Conservation (phyloP, 116 monocot species). For the Papilionanthe hybrid region DNA sequence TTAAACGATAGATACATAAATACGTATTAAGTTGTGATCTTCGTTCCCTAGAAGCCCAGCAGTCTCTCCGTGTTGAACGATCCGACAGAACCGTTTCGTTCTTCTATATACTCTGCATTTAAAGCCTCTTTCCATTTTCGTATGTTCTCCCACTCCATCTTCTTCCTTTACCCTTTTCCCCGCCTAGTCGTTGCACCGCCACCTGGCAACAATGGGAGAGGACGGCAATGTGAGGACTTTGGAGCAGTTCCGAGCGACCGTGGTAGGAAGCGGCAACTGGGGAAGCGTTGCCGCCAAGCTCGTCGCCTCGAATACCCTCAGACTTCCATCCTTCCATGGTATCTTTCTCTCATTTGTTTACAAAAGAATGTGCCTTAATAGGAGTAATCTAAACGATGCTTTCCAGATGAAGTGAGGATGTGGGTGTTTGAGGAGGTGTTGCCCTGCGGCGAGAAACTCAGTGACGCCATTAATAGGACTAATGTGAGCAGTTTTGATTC, state of each 20-base stretch:
- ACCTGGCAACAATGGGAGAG: slow-evolving; percentile 4
- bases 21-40: too few species aligned
- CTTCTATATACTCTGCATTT: background rate
- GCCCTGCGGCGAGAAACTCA: slow-evolving; percentile 62
- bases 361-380: background rate
- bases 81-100: background rate
- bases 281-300: slow-evolving; percentile 91
- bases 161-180: background rate
- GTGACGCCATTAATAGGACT: slow-evolving; percentile 53
- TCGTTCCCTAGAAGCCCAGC: background rate
- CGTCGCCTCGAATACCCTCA: slow-evolving; percentile 74
- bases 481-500: slow-evolving; percentile 41
- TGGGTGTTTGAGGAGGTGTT: slow-evolving; percentile 87
- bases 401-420: slow-evolving; percentile 87
- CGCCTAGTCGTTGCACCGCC: background rate
- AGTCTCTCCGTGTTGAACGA: background rate
- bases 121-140: background rate
- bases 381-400: background rate
- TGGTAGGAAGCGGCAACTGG: slow-evolving; percentile 97
- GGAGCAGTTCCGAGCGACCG: slow-evolving; percentile 33
- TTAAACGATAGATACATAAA: too few species aligned
- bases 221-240: background rate
- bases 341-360: background rate
- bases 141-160: background rate
- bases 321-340: slow-evolving; percentile 26